phyloP scores from a whole-genome alignment of 2,329 filamentous ascomycete genomes.

The Davidsoniella eucalypti region DNA sequence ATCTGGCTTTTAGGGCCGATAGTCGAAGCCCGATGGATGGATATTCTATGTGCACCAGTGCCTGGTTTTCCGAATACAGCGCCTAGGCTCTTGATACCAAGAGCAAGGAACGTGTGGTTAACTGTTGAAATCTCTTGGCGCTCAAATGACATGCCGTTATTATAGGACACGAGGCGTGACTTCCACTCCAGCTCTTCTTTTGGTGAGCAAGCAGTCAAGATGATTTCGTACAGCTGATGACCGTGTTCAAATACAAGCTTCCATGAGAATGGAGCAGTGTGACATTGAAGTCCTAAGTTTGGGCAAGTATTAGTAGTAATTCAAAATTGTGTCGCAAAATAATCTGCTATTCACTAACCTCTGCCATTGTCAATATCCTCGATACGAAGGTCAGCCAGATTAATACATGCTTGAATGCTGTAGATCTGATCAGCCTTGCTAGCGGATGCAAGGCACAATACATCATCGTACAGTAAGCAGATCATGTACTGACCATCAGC shows the following conservation, averaged over 20 bases:
- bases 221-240: constrained; percentile 63
- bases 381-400: constrained; percentile 46
- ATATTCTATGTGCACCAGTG: constrained; percentile 49
- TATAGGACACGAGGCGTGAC: constrained; percentile 36
- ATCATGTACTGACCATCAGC: constrained; percentile 70
- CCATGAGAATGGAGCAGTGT: constrained; percentile 77
- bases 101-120: constrained; percentile 44
- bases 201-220: constrained; percentile 71
- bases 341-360: constrained; percentile 28
- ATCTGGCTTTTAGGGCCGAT: constrained; percentile 50
- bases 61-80: constrained; percentile 57
- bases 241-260: constrained; percentile 72
- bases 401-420: constrained; percentile 57
- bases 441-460: constrained; percentile 57
- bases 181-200: constrained; percentile 73
- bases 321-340: not conserved
- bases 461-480: constrained; percentile 66
- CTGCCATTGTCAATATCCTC: constrained; percentile 61
- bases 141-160: constrained; percentile 1
- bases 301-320: constrained; percentile 13
- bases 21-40: constrained; percentile 64
- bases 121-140: not conserved
- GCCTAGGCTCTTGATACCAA: constrained; percentile 60
- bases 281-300: constrained; percentile 60
- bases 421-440: constrained; percentile 51